Evolutionary conservation across 768 basidiomycete genomes (phyloP).

Genomic region (Sporobolomyces pararoseus): DNA sequence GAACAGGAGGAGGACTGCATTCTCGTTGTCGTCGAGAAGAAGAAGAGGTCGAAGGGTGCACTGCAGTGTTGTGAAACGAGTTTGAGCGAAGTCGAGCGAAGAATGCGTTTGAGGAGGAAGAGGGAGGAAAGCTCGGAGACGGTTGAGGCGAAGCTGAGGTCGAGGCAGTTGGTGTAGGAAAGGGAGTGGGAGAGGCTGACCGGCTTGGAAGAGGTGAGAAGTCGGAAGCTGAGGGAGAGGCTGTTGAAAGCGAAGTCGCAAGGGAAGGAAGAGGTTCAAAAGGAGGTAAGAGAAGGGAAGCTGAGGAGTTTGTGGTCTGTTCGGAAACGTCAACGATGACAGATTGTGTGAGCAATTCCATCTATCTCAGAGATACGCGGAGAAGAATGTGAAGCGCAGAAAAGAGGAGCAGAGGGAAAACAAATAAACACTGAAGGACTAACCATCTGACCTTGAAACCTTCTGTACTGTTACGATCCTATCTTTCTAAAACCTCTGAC

Average conservation of each 20-base stretch:
- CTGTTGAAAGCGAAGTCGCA: neutral
- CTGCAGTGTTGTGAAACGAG: slow-evolving; percentile 17
- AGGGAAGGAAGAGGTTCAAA: slow-evolving; percentile 11
- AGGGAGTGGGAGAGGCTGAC: neutral
- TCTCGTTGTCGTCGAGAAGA: neutral
- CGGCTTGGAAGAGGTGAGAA: slow-evolving; percentile 6
- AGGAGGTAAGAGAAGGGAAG: slow-evolving; percentile 16
- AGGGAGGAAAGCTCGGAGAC: neutral
- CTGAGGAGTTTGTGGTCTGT: neutral
- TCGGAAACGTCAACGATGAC: too few species aligned
- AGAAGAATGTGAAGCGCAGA: neutral
- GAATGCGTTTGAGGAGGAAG: slow-evolving; percentile 4
- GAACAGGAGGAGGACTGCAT: slow-evolving; percentile 9
- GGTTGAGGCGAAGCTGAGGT: neutral
- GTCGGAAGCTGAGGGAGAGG: neutral
- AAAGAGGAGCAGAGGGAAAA: neutral
- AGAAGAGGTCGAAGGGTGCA: neutral
- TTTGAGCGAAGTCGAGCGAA: slow-evolving; percentile 20
- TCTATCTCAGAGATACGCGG: too few species aligned
- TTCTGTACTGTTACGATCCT: neutral
- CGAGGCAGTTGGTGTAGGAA: neutral
- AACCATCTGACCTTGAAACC: slow-evolving; percentile 65
- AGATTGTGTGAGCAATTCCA: too few species aligned
- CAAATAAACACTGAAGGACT: slow-evolving; percentile 37
- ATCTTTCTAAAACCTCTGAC: too few species aligned